These are phyloP conservation scores for Zygosaccharomyces kombuchaensis DNA, from an alignment of 805 yeast genomes.

Conservation along the genomic window DNA sequence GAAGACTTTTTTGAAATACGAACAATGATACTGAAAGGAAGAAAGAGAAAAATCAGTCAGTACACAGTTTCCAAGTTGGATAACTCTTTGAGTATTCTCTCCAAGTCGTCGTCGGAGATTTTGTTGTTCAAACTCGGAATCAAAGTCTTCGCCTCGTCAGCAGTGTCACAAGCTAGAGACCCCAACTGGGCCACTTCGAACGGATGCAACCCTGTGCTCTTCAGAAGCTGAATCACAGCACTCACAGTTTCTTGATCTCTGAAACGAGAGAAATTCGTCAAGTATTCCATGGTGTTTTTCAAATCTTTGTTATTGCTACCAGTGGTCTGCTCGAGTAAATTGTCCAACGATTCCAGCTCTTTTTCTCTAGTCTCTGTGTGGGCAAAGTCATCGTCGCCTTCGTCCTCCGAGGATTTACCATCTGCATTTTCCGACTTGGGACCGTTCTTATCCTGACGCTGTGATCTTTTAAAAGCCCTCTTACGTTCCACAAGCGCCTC, in stretches of 20 bases:
- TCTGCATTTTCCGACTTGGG: slow-evolving; percentile 31
- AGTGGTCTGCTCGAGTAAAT: slow-evolving; percentile 34
- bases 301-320: slow-evolving; percentile 83
- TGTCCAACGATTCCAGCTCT: slow-evolving; percentile 34
- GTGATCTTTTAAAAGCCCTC: slow-evolving; percentile 45
- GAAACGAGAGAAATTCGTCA: slow-evolving; percentile 82
- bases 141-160: slow-evolving; percentile 93
- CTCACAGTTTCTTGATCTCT: slow-evolving; percentile 88
- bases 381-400: slow-evolving; percentile 35
- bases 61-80: slow-evolving; percentile 55
- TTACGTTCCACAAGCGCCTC: slow-evolving; percentile 80
- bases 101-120: slow-evolving; percentile 81
- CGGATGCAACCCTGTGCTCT: slow-evolving; percentile 77
- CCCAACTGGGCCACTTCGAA: slow-evolving; percentile 90
- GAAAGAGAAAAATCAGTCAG: slow-evolving; percentile 17
- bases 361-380: slow-evolving; percentile 48
- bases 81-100: slow-evolving; percentile 80
- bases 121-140: slow-evolving; percentile 82
- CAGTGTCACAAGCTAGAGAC: slow-evolving; percentile 89
- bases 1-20: slow-evolving; percentile 27
- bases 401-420: slow-evolving; percentile 14
- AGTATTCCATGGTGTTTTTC: slow-evolving; percentile 85
- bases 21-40: slow-evolving; percentile 5
- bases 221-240: slow-evolving; percentile 85
- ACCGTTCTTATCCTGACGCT: slow-evolving; percentile 12